A percentile compares a stretch with the other conserved stretches of the same genome.
phyloP scores from a whole-genome alignment of 2,329 filamentous ascomycete genomes.

The Ophiostoma ips region DNA sequence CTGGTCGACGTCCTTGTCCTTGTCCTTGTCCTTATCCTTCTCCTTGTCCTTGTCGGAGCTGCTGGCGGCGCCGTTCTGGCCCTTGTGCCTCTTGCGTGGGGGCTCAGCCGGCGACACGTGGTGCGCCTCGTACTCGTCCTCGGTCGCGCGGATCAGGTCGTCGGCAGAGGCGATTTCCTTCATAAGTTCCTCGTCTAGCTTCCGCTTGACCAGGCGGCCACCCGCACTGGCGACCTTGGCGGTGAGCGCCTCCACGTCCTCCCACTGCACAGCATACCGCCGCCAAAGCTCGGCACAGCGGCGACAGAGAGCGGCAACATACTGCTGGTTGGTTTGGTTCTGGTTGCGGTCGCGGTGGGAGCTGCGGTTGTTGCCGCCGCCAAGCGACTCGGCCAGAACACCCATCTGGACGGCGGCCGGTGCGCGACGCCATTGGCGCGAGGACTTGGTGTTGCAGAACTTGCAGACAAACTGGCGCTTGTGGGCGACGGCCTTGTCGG shows the following conservation, averaged over 20 bases:
- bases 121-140: slow-evolving; percentile 13
- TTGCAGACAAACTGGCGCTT: slow-evolving; percentile 87
- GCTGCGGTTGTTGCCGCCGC: slow-evolving; percentile 45
- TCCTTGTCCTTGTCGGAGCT: slow-evolving; percentile 15
- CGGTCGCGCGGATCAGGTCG: slow-evolving; percentile 38
- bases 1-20: slow-evolving; percentile 23
- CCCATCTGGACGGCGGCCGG: slow-evolving; percentile 46
- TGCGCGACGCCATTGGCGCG: slow-evolving; percentile 82
- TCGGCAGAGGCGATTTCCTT: slow-evolving; percentile 56
- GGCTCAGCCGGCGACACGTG: slow-evolving; percentile 29
- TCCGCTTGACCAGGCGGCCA: slow-evolving; percentile 72
- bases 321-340: slow-evolving; percentile 27
- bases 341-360: slow-evolving; percentile 65
- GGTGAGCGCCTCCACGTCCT: slow-evolving; percentile 78
- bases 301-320: slow-evolving; percentile 72
- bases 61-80: slow-evolving; percentile 9
- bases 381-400: slow-evolving; percentile 39
- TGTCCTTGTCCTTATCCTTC: slow-evolving; percentile 23
- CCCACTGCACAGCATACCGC: slow-evolving; percentile 90
- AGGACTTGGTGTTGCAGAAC: slow-evolving; percentile 69
- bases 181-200: slow-evolving; percentile 80
- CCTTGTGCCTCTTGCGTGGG: slow-evolving; percentile 53
- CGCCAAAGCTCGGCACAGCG: slow-evolving; percentile 90
- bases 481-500: slow-evolving; percentile 62
- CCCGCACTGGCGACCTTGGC: slow-evolving; percentile 74